Base-by-base conservation (phyloP, 306 rosid species). In the Malus orientalis region DNA sequence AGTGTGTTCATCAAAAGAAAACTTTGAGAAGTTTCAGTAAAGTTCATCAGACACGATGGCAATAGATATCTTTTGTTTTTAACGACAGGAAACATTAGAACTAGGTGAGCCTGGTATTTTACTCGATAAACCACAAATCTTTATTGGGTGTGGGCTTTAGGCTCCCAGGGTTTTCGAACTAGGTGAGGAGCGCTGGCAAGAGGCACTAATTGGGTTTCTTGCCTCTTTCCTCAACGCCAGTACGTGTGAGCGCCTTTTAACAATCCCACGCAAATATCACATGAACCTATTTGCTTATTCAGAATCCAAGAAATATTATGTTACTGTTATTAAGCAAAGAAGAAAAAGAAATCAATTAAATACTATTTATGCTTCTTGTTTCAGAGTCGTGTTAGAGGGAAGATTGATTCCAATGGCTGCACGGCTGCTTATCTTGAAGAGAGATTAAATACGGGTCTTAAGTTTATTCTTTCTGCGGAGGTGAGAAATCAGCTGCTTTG, bases 331-430 rank as follows among this genome's bases (percentile, higher is more conserved):
- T 42, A 42, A 42, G 45, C 10, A 42, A 10, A 42, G 44, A 40
- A 40, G 45, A 8, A 42, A 42, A 42, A 42, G 45, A 42, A 42
- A 8, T 42, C 45, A 42, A 42, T 9, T 47, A 13, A 32, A 44
- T 69, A 47, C 51, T 23, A 3, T 69, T 47, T 25, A 0, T 23
- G 72, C 53, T 42, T 32, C 60, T 40, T 66, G 54, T 74, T 45
- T 29, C 85, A 93, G 96, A 86, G 91, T 79, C 93, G 93, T 73
- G 88, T 93, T 64, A 85, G 98, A 79, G 96, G 98, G 70, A 93
- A 86, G 93, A 84, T 93, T 45, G 98, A 90, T 85, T 89, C 94
- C 78, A 90, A 86, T 63, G 96, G 96, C 27, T 74, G 83, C 23
- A 83, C 70, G 1, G 86, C 93, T 77, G 89, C 96, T 33, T 87